These are phyloP conservation scores for Tripidium arundinaceum DNA, from an alignment of 202 grass and related monocot genomes.

Conservation along the genomic window DNA sequence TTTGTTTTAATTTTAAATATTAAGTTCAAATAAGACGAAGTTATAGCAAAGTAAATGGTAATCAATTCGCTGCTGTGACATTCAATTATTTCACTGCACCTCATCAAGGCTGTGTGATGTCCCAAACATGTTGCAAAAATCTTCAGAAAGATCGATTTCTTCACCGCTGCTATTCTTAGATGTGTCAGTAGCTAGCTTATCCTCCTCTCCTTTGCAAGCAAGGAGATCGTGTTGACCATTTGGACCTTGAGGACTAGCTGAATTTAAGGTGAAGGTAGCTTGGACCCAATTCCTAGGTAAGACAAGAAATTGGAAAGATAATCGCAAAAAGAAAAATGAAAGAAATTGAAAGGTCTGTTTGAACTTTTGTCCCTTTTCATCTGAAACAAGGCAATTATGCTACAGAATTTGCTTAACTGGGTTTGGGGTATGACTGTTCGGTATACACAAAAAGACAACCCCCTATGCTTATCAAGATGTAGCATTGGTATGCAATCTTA, in stretches of 20 bases:
- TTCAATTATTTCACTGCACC: constrained; percentile 41
- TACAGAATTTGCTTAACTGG: not conserved
- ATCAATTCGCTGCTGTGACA: not conserved
- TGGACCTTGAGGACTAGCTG: constrained; percentile 21
- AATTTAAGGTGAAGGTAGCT: constrained; percentile 55
- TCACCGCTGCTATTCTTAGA: constrained; percentile 24
- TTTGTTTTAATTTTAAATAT: not conserved
- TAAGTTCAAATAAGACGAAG: not conserved
- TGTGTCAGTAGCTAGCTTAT: constrained; percentile 13
- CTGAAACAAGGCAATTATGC: not conserved
- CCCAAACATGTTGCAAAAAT: constrained; percentile 61
- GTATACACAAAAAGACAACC: not conserved
- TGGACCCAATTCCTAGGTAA: constrained; percentile 83
- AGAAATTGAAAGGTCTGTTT: not conserved
- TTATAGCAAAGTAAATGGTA: not conserved
- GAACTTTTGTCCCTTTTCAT: not conserved
- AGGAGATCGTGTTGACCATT: constrained; percentile 11
- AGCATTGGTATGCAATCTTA: not conserved
- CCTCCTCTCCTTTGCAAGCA: constrained; percentile 33
- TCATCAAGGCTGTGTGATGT: constrained; percentile 58
- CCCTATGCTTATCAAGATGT: not conserved
- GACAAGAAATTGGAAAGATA: not conserved
- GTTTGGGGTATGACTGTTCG: not conserved
- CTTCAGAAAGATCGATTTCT: constrained; percentile 76
- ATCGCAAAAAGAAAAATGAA: not conserved